Conservation (phyloP, 306 rosid species). For the Herpetospermum pedunculosum region DNA sequence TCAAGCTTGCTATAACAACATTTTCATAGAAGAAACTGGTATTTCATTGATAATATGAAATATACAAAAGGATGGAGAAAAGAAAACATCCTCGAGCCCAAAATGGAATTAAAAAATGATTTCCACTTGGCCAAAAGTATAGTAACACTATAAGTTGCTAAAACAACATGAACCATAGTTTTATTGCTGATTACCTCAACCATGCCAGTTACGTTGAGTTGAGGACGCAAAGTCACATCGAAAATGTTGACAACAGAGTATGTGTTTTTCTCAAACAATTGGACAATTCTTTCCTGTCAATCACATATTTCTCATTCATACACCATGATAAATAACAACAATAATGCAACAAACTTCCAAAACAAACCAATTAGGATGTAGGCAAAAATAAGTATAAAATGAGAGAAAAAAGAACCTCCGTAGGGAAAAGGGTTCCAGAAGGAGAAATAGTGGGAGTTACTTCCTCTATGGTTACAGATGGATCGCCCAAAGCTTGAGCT, state of each 20-base stretch:
- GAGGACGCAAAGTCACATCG: conserved; percentile 88
- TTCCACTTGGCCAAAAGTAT: too few relatives aligned
- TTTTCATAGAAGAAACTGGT: too few relatives aligned
- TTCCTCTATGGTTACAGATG: conserved; percentile 63
- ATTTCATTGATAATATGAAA: too few relatives aligned
- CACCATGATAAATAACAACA: not conserved
- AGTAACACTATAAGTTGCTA: too few relatives aligned
- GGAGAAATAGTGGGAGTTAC: conserved; percentile 64
- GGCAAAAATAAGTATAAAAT: not conserved
- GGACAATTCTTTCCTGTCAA: conserved; percentile 73
- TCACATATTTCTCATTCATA: conserved; percentile 1
- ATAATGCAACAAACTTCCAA: not conserved
- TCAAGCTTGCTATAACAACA: not conserved
- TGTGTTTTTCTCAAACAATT: conserved; percentile 78
- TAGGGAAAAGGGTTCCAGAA: conserved; percentile 72
- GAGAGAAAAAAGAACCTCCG: conserved; percentile 46
- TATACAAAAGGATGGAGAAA: too few relatives aligned
- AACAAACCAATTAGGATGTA: not conserved
- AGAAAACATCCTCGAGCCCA: too few relatives aligned
- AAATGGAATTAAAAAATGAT: too few relatives aligned
- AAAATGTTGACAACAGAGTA: conserved; percentile 90
- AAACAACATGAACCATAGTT: not conserved
- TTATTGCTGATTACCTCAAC: conserved; percentile 56
- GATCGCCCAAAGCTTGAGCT: conserved; percentile 89
- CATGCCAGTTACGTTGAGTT: conserved; percentile 78